Evolutionary conservation across 129 eudicot species (phyloP).

Genomic region (Pseudognaphalium luteoalbum): DNA sequence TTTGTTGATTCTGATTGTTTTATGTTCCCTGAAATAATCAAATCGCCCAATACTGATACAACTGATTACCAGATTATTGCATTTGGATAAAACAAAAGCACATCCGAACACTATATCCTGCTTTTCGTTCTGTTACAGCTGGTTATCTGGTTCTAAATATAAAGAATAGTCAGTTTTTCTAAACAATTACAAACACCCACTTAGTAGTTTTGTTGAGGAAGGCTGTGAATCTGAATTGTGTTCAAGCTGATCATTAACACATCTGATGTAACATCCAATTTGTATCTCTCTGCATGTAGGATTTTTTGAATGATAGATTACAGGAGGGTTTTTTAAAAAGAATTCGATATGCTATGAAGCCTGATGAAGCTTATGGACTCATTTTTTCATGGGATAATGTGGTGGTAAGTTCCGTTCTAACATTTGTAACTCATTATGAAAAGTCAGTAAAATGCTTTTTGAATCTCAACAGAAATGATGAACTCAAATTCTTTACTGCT

Average conservation of each 20-base stretch:
- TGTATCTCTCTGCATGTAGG: conserved; percentile 43
- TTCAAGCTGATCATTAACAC: background rate
- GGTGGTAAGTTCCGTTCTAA: conserved; percentile 48
- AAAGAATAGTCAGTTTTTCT: background rate
- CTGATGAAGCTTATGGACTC: conserved; percentile 98
- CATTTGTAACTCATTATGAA: background rate
- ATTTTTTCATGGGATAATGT: conserved; percentile 98
- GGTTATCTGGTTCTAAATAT: background rate
- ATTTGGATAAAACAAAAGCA: background rate
- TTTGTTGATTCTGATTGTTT: background rate
- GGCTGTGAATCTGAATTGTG: background rate
- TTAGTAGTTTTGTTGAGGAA: conserved; percentile 1
- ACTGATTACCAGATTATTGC: background rate
- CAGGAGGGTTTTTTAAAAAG: conserved; percentile 85
- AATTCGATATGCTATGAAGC: conserved; percentile 97
- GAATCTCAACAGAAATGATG: background rate
- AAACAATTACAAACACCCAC: background rate
- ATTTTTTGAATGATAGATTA: conserved; percentile 82
- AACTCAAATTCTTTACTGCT: background rate
- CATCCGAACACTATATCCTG: background rate
- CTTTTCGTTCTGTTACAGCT: background rate
- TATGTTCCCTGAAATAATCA: background rate
- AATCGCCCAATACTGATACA: background rate
- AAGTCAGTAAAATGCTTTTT: background rate
- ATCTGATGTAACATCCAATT: background rate